Base-by-base conservation (phyloP, 1,284 basidiomycete genomes). In the Grifola frondosa region DNA sequence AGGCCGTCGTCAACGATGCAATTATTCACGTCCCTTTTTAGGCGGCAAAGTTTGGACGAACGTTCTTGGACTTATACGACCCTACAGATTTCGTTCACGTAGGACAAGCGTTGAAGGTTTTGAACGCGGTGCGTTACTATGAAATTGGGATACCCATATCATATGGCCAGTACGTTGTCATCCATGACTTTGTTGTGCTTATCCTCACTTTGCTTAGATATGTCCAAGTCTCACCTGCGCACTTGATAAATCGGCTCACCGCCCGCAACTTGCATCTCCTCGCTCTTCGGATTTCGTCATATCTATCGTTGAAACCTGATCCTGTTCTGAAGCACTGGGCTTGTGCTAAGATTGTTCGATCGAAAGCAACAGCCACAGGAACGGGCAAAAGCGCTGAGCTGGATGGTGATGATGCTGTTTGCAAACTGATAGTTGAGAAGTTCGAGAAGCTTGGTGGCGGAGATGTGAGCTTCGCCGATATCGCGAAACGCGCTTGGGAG, bases 291-390 rank as follows among this genome's bases (percentile, higher is more conserved):
- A 86, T 99, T 49, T 94, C 94, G 1, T 77, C 81, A 8, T 91
- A 84, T 66, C 77, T 99, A 12, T 77, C 78, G 6, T 73, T 97
- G 17, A 87, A 90, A 21, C 88, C 92, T 0, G 90, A 95, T 50
- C 75, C 82, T 0, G 93, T 99, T 0, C 73, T 99, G 32, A 91
- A 88, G 56, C 96, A 98, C 62, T 99, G 97, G 97, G 95, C 97
- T 0, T 85, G 84, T 47, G 88, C 91, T 6, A 96, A 97, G 65
- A 95, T 99, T 44, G 66, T 83, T 20, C 79, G 80, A 6, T 82
- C 89, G 7, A 79, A 81, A 52, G 70, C 83, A 0, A 69, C 76
- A 0, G 62, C 75, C 1, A 72, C 75, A 0, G 77, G 74, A 9
- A 52, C 70, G 4, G 74, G 74, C 4, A 73, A 73, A 31, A 80